Base-by-base conservation (phyloP, 2,329 filamentous ascomycete species). In the Fusarium sp. region DNA sequence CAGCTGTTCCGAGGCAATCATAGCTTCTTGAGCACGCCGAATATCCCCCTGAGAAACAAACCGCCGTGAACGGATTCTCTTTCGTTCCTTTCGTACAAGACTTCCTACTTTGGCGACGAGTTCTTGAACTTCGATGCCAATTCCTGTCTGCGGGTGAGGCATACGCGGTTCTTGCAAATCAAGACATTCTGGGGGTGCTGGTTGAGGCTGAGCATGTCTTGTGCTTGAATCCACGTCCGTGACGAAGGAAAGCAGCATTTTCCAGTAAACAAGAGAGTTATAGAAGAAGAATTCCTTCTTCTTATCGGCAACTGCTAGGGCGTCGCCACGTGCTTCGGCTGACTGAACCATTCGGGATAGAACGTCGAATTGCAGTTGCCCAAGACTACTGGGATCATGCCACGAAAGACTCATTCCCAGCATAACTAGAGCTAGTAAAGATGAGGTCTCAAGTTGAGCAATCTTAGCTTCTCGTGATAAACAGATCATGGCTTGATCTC, bases 361-460 rank as follows among this genome's bases (percentile, higher is more conserved):
- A 14, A 75, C 60, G 10, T 76, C 59, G 15, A 74, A 76, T 61
- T 76, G 71, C 5, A 33, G 9, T 30, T 70, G 63, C 15, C 89
- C 89, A 9, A 91, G 81, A 55, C 88, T 87, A 42, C 81, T 84
- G 22, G 87, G 83, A 50, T 90, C 85, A 61, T 90, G 88, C 89
- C 89, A 91, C 39, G 86, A 86, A 10, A 89, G 88, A 4, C 87
- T 89, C 61, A 89, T 85, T 6, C 89, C 89, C 2, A 91, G 84
- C 74, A 91, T 85, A 44, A 91, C 84, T 35, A 90, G 81, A 7
- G 87, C 87, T n/a, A 91, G 75, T 15, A 90, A 82, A 0, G 87
- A 86, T 60, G 86, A 87, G 42, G 89, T 88, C 24, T 88, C 83
- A 65, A 87, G 81, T 35, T 81, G 77, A 8, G 77, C 47, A 54